A percentile compares a stretch with the other conserved stretches of the same genome.
These are phyloP conservation scores for Ophryocystis elektroscirrha DNA, from an alignment of 169 alveolate species.

Conservation along the genomic window DNA sequence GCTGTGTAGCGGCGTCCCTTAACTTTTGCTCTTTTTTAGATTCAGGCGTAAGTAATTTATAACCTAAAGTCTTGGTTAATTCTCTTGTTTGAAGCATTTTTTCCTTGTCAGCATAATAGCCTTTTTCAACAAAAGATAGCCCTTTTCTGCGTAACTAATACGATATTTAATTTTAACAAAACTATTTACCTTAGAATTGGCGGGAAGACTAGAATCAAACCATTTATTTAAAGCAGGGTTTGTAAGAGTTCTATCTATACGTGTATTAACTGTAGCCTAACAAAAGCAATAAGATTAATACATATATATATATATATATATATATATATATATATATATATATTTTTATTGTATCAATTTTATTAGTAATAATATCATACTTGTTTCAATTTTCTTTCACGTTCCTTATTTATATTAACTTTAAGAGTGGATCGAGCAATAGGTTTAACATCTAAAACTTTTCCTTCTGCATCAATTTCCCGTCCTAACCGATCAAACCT, in stretches of 20 bases:
- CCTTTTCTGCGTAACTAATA: too few species aligned
- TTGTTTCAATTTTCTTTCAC: not conserved
- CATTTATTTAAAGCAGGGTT: not conserved
- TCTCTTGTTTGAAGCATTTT: too few species aligned
- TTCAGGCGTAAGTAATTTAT: too few species aligned
- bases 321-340: not conserved
- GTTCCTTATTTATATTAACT: not conserved
- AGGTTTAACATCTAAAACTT: conserved; percentile 5
- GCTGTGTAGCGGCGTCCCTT: too few species aligned
- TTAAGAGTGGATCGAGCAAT: not conserved
- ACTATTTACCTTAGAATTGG: too few species aligned
- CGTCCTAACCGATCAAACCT: conserved; percentile 11
- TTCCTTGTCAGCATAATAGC: too few species aligned
- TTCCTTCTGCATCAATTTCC: conserved; percentile 13
- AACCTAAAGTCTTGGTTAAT: too few species aligned
- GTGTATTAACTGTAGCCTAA: not conserved
- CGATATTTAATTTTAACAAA: too few species aligned
- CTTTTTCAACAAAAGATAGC: too few species aligned
- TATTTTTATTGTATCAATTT: not conserved
- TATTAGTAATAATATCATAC: not conserved
- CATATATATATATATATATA: not conserved
- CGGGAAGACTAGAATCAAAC: not conserved
- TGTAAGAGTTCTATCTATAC: not conserved
- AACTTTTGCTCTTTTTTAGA: too few species aligned
- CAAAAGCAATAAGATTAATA: too few species aligned